Evolutionary conservation across 1,139 yeast genomes (phyloP).

Genomic region (Entelexis sorbosivorans): DNA sequence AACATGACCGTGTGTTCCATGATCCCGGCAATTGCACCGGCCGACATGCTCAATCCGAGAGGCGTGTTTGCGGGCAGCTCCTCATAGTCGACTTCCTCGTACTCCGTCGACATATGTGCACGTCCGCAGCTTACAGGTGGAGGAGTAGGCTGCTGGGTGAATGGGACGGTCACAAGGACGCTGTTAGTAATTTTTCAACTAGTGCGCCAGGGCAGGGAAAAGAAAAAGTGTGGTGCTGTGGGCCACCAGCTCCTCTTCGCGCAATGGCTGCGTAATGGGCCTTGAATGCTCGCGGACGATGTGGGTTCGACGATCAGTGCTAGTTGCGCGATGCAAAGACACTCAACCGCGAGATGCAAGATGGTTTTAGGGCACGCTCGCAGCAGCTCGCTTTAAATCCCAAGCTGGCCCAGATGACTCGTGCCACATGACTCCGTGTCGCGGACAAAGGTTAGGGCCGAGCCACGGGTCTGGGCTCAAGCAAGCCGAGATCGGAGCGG

Average conservation of each 20-base stretch:
- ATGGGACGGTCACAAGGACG: not conserved
- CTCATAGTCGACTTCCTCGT: constrained; percentile 45
- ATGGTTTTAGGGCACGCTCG: not conserved
- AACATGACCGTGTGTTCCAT: constrained; percentile 98
- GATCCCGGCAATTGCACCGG: constrained; percentile 97
- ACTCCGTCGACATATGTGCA: not conserved
- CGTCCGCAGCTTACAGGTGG: not conserved
- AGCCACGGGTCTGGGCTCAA: not conserved
- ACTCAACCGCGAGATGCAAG: no score
- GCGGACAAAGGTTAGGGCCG: constrained; percentile 7
- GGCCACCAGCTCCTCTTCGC: no score
- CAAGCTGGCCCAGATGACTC: not conserved
- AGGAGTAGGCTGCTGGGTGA: not conserved
- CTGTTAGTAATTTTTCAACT: constrained; percentile 3
- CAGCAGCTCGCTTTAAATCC: not conserved
- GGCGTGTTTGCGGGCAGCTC: constrained; percentile 85
- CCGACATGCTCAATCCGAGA: constrained; percentile 64
- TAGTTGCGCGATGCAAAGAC: no score
- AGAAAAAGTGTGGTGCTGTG: not conserved
- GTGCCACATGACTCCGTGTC: not conserved
- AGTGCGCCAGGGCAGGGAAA: constrained; percentile 5
- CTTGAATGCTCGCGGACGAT: no score
- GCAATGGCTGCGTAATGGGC: no score
- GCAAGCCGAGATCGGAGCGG: constrained; percentile 6
- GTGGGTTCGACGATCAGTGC: no score